Conservation (phyloP, 1,284 basidiomycete species). For the Dichomitus squalens region DNA sequence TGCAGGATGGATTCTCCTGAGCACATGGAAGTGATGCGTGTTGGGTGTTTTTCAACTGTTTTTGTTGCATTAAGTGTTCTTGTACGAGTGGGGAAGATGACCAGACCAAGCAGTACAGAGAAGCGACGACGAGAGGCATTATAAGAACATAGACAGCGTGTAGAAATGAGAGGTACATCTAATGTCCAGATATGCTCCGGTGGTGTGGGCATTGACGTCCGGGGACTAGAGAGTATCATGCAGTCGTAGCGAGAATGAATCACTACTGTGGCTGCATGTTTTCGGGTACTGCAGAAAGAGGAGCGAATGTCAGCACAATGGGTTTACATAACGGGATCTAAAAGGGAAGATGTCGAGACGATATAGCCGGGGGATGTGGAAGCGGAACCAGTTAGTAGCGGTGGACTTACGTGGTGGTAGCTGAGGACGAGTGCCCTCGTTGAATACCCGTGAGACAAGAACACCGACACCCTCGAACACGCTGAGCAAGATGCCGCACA, state of each 20-base stretch:
- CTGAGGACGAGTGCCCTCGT: conserved; percentile 79
- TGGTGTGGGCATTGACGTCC: neutral
- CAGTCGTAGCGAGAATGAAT: conserved; percentile 1
- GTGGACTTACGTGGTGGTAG: conserved; percentile 49
- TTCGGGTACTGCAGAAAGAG: conserved; percentile 35
- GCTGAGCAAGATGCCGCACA: conserved; percentile 95
- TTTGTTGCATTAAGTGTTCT: conserved; percentile 9
- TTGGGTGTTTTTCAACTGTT: neutral
- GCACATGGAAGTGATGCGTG: too few relatives aligned
- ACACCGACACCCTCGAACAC: conserved; percentile 97
- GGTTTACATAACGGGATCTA: too few relatives aligned
- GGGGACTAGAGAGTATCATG: neutral
- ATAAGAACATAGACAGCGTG: conserved; percentile 25
- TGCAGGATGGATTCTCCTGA: too few relatives aligned
- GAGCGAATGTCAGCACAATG: neutral
- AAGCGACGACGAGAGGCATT: conserved; percentile 12
- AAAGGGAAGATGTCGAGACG: too few relatives aligned
- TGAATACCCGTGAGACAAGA: conserved; percentile 81
- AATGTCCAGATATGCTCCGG: conserved; percentile 20
- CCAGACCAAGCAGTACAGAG: conserved; percentile 15
- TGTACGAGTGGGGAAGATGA: conserved; percentile 20
- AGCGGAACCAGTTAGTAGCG: neutral
- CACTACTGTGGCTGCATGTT: conserved; percentile 34
- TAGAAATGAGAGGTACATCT: conserved; percentile 29
- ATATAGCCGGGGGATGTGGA: neutral